Evolutionary conservation across 495 filamentous ascomycete species (phyloP).

Genomic region (Penicillium arizonense): DNA sequence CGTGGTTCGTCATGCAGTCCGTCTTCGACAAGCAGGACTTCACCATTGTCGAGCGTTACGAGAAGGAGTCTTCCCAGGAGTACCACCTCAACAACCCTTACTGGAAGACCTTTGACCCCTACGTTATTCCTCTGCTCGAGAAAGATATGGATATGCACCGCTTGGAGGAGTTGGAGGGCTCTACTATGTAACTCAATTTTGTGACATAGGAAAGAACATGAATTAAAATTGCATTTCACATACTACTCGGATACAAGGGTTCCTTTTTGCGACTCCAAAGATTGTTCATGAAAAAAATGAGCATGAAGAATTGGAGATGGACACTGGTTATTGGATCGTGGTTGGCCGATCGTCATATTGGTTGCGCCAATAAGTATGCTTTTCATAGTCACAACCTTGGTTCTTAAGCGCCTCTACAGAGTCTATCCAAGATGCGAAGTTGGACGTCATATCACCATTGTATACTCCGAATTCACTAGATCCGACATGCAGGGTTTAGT

Average conservation of each 20-base stretch:
- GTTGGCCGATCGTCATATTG: too few relatives aligned
- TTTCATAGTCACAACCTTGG: too few relatives aligned
- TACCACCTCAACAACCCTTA: slow-evolving; percentile 67
- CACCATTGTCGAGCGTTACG: slow-evolving; percentile 67
- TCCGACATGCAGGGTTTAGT: not conserved
- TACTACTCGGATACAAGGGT: too few relatives aligned
- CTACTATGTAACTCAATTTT: slow-evolving; percentile 4
- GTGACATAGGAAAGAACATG: not conserved
- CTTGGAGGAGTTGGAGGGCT: slow-evolving; percentile 50
- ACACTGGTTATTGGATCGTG: too few relatives aligned
- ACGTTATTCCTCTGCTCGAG: slow-evolving; percentile 62
- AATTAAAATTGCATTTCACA: not conserved
- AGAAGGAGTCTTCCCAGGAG: slow-evolving; percentile 54
- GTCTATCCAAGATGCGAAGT: too few relatives aligned
- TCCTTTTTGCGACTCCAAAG: too few relatives aligned
- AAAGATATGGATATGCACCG: slow-evolving; percentile 63
- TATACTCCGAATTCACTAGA: too few relatives aligned
- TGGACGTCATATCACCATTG: too few relatives aligned
- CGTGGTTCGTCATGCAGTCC: slow-evolving; percentile 69
- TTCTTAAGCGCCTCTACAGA: too few relatives aligned
- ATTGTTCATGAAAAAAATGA: too few relatives aligned
- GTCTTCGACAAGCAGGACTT: slow-evolving; percentile 62
- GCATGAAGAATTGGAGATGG: too few relatives aligned
- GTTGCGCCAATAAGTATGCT: too few relatives aligned
- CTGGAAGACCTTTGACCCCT: slow-evolving; percentile 69